Base-by-base conservation (phyloP, 495 filamentous ascomycete species). In the Umbilicaria muhlenbergii region DNA sequence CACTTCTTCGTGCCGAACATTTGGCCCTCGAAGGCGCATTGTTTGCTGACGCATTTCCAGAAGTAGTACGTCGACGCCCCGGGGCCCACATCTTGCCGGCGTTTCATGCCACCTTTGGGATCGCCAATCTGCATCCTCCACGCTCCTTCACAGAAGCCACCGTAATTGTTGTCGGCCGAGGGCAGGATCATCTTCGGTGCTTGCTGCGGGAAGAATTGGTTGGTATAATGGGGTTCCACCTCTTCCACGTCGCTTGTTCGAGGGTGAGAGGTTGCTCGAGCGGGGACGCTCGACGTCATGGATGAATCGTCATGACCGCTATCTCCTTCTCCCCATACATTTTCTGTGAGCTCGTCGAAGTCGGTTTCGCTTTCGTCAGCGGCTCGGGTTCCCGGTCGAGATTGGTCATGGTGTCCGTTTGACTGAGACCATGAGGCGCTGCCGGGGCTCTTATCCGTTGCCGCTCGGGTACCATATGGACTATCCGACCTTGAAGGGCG, bases 81-180 rank as follows among this genome's bases (percentile, higher is more conserved):
- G 0, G 47, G 33, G 3, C 34, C 38, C 2, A 48, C 47, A 34
- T 47, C 32, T 13, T 48, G 50, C n/a, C 41, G 40, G 6, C 50
- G 36, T 12, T 50, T 53, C 40, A 53, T 40, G n/a, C 44, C 44
- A 11, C 45, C 58, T 38, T 49, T 57, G 40, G 47, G 55, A 7
- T 58, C 43, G 1, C 65, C 62, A 28, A 59, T 55, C 39, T 63
- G 59, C 3, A 64, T 43, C 35, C 61, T 58, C 57, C 59, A 69
- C 5, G 66, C 65, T 8, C 68, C 67, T 57, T 67, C 62, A 60
- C 68, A 71, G 53, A 71, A 70, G 11, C 65, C 66, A 34, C 59
- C 59, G 50, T 63, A 66, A 32, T 52, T 50, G 46, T 67, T 67
- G 11, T 57, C 50, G 45, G 54, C 57, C 49, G 46, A 43, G 12